A percentile compares a stretch with the other conserved stretches of the same genome.
These are phyloP conservation scores for Metschnikowia kofuensis DNA, from an alignment of 805 yeast genomes.

Conservation along the genomic window DNA sequence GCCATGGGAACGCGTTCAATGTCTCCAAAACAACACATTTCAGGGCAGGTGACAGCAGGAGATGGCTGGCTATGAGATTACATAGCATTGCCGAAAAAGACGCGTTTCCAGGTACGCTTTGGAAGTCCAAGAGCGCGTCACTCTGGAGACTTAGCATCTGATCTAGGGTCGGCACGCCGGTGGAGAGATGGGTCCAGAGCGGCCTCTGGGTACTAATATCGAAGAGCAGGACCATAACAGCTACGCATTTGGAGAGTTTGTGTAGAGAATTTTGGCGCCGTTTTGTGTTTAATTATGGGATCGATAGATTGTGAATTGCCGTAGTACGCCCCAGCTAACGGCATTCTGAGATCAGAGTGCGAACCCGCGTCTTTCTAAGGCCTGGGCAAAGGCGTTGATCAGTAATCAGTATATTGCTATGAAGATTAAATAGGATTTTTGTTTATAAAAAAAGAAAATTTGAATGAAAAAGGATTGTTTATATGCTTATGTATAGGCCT, in stretches of 20 bases:
- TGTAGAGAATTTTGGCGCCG: no score
- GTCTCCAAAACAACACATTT: constrained; percentile 32
- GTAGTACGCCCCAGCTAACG: no score
- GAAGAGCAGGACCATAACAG: constrained; percentile 31
- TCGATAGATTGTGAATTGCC: no score
- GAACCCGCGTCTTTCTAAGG: no score
- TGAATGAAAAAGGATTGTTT: no score
- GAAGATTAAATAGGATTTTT: no score
- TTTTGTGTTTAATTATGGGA: no score
- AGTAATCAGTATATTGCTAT: no score
- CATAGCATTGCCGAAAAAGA: constrained; percentile 21
- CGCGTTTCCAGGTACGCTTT: constrained; percentile 32
- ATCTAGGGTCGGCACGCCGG: constrained; percentile 31
- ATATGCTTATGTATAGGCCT: no score
- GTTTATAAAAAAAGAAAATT: no score
- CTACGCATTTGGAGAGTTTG: constrained; percentile 1
- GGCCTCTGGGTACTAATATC: constrained; percentile 27
- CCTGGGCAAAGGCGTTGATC: no score
- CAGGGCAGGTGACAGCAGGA: constrained; percentile 14
- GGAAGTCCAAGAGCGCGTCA: constrained; percentile 34
- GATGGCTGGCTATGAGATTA: constrained; percentile 29
- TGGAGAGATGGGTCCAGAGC: constrained; percentile 25
- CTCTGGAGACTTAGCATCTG: constrained; percentile 18
- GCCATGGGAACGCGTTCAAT: constrained; percentile 29
- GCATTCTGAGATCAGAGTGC: no score